These are phyloP conservation scores for Endotrypanum monterogeii DNA, from an alignment of 208 protist species.

Conservation along the genomic window DNA sequence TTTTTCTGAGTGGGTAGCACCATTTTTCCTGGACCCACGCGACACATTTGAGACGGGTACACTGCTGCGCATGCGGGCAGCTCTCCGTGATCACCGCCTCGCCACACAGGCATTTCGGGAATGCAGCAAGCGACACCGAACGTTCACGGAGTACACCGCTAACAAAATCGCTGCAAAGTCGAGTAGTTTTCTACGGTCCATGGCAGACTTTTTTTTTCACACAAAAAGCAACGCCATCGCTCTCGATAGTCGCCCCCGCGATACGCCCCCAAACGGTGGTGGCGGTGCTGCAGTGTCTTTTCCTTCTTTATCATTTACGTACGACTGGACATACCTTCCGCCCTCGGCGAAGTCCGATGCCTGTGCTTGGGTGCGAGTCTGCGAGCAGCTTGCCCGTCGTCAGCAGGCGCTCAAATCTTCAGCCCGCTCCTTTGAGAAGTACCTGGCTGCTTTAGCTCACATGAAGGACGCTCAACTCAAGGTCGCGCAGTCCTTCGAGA, in stretches of 20 bases:
- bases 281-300: conserved; percentile 14
- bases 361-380: conserved; percentile 44
- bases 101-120: conserved; percentile 45
- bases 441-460: conserved; percentile 39
- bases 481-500: conserved; percentile 50
- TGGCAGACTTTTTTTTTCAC: conserved; percentile 50
- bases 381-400: conserved; percentile 40
- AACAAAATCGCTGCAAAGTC: conserved; percentile 57
- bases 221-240: conserved; percentile 23
- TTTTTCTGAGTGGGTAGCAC: conserved; percentile 68
- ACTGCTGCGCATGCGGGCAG: conserved; percentile 42
- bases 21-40: conserved; percentile 78
- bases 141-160: conserved; percentile 50
- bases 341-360: conserved; percentile 31
- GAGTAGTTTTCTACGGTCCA: conserved; percentile 57
- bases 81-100: conserved; percentile 44
- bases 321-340: conserved; percentile 36
- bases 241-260: conserved; percentile 12
- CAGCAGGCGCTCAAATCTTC: conserved; percentile 48
- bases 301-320: conserved; percentile 19
- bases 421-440: conserved; percentile 48
- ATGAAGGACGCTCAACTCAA: conserved; percentile 28
- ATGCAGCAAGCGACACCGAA: conserved; percentile 62
- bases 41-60: conserved; percentile 71
- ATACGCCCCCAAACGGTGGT: conserved; percentile 5